Percentiles rank a stretch among this genome's conserved stretches.
Conservation (phyloP, 2,329 filamentous ascomycete genomes). For the Purpureocillium takamizusanense region DNA sequence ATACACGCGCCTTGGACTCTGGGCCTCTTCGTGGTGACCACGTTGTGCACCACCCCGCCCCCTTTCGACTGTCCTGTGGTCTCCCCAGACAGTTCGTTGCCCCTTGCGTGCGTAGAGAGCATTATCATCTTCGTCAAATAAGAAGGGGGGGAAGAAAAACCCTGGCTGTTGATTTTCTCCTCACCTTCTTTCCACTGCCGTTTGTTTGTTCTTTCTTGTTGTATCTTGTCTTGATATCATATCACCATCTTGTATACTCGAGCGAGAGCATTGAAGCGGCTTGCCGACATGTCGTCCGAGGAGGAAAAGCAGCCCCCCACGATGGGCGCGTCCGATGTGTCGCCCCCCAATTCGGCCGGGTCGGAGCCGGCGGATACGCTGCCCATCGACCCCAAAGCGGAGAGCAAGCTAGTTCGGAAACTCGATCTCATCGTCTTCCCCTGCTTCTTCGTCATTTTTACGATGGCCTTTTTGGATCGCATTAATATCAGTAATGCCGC, state of each 20-base stretch:
- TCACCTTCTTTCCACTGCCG: neutral
- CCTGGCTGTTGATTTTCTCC: no score
- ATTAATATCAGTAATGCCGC: no score
- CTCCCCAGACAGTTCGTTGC: neutral
- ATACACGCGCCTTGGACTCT: neutral
- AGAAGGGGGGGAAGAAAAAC: no score
- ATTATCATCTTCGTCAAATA: no score
- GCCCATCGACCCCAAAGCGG: no score
- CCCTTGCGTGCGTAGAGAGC: neutral
- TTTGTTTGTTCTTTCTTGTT: neutral
- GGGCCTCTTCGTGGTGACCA: neutral
- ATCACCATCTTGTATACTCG: neutral
- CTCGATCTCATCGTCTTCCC: no score
- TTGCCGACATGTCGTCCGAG: neutral
- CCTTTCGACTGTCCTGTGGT: no score
- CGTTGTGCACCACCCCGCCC: neutral
- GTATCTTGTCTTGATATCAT: neutral
- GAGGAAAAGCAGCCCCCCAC: neutral
- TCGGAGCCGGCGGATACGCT: constrained; percentile 2
- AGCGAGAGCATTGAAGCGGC: neutral
- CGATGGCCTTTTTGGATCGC: no score
- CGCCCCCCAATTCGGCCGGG: neutral
- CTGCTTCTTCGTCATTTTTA: no score
- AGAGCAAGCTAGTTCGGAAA: no score
- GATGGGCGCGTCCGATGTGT: neutral